Evolutionary conservation across 352 stramenopile species (phyloP), one percentile per base, ranked within the genome.

Genomic region (Pythium phragmiticola): DNA sequence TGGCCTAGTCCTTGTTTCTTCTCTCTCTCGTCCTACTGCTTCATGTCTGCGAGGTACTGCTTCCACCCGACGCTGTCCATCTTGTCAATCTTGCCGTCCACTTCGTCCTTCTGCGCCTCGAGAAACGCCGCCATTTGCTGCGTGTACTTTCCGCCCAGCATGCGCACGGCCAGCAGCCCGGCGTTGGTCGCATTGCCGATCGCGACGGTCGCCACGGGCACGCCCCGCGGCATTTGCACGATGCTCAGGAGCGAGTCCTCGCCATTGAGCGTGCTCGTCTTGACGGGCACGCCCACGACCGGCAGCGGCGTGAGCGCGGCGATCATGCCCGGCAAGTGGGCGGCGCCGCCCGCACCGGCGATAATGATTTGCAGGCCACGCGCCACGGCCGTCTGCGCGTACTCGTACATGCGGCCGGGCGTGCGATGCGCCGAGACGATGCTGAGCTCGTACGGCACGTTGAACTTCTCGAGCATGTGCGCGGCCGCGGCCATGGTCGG

Each of bases 351-450:
- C 0, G 97, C 97, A 57, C 97, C 97, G 3, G 97, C 97, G 46
- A 98, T 96, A 58, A 97, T 91, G 16, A 98, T 92, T 52, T 94
- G 81, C 26, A 99, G 66, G 14, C 97, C 97, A 28, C 96, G 84
- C n/a, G 62, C 60, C 2, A 74, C 83, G 4, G 97, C 97, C 23
- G 56, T 84, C 75, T 94, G 87, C 30, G 96, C 97, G 80, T 99
- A 99, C 49, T 94, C 76, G 67, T 98, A 96, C 79, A 99, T 97
- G 59, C 97, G 95, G 6, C 90, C 84, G 1, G 97, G 97, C 26
- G 97, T 99, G 60, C 97, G 84, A 76, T 99, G 97, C n/a, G 97
- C 97, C 54, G 93, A 99, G 37, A 99, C 97, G 70, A 99, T 98
- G 54, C 93, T 98, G 19, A 99, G 85, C 74, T 99, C 97, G 73